Percentiles rank a stretch among this genome's conserved stretches.
Conservation (phyloP, 1,284 basidiomycete genomes). For the Hemileia vastatrix region DNA sequence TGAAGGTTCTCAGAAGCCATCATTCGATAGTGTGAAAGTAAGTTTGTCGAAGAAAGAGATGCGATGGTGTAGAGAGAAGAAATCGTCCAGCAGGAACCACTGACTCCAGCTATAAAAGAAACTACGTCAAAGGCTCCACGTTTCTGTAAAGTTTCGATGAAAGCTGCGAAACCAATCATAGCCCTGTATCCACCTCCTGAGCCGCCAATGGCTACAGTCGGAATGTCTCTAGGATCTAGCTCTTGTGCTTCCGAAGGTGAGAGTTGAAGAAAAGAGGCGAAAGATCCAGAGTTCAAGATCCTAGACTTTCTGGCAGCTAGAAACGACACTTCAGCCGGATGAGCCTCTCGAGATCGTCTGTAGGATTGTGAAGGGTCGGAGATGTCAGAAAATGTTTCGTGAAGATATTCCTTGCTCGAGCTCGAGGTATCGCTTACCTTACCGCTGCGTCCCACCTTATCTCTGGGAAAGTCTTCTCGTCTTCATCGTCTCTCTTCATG, state of each 20-base stretch:
- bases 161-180: slow-evolving; percentile 48
- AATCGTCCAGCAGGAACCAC: slow-evolving; percentile 48
- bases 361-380: neutral
- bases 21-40: too few relatives aligned
- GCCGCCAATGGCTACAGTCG: slow-evolving; percentile 47
- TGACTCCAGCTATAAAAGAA: slow-evolving; percentile 47
- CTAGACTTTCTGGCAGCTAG: slow-evolving; percentile 24
- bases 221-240: slow-evolving; percentile 47
- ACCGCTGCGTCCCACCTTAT: too few relatives aligned
- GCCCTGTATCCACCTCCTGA: slow-evolving; percentile 49
- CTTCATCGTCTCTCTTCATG: too few relatives aligned
- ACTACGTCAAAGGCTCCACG: slow-evolving; percentile 45
- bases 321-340: slow-evolving; percentile 29
- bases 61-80: slow-evolving; percentile 44
- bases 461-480: too few relatives aligned
- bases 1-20: too few relatives aligned
- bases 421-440: too few relatives aligned
- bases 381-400: too few relatives aligned
- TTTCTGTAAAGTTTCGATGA: slow-evolving; percentile 43
- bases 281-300: slow-evolving; percentile 27
- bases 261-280: slow-evolving; percentile 28
- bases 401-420: too few relatives aligned
- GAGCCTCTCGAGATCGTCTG: slow-evolving; percentile 28
- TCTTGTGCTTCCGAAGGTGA: slow-evolving; percentile 37
- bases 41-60: too few relatives aligned